Base-by-base conservation (phyloP, 1,139 yeast species). In the Candida sanyaensis region DNA sequence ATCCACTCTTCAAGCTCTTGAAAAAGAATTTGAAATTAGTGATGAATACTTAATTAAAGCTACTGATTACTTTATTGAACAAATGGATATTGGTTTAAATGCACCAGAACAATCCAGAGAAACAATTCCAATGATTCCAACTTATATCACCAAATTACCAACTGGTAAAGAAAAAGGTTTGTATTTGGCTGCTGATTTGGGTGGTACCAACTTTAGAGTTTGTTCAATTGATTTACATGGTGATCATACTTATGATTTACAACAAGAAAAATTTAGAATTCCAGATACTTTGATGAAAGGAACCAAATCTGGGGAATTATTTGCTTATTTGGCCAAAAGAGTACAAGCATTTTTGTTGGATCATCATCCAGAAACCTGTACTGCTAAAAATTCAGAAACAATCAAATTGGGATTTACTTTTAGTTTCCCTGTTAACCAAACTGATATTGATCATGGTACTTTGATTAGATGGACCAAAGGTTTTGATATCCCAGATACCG, bases 401-500 rank as follows among this genome's bases (percentile, higher is more conserved):
- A 77, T 87, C 62, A 88, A 87, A 61, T 68, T 92, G 69, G 97
- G 98, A 1, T 90, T 92, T 70, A 91, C 97, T 1, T 92, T 92
- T 62, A 85, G 95, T 11, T 92, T 91, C 77, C 98, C 98, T 1
- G 91, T 90, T 28, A 80, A 85, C 54, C 98, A 92, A 70, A 84
- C 88, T 23, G 86, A 89, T 4, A 72, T 92, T 55, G 79, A 84
- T 62, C 73, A 81, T 8, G 98, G 98, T 50, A 83, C 80, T 5
- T 78, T 92, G 57, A 78, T 92, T 49, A 85, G 98, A 65, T 92
- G 98, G 98, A 90, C 97, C 29, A 92, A 92, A 68, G 97, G 97
- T 32, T 92, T 87, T 66, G 83, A 88, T 59, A 86, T 92, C 58
- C 80, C 82, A 32, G 97, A 92, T 58, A 83, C 89, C 39, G 88